Percentiles rank a stretch among this genome's conserved stretches.
These are phyloP conservation scores for Pistacia atlantica DNA, from an alignment of 345 rosid genomes.

Conservation along the genomic window DNA sequence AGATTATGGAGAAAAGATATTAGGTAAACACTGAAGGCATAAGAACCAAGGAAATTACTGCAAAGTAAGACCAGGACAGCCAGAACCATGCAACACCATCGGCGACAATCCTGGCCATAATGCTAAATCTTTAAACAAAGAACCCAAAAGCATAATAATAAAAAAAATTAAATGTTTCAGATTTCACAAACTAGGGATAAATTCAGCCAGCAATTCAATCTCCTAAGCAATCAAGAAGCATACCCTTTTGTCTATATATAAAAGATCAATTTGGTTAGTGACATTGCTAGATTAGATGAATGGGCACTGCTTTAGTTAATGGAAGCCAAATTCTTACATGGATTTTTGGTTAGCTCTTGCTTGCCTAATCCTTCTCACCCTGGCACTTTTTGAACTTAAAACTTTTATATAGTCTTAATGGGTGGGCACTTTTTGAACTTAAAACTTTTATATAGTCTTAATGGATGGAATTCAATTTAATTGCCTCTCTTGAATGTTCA, in stretches of 20 bases:
- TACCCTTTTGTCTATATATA: conserved; percentile 43
- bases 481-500: not conserved
- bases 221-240: conserved; percentile 5
- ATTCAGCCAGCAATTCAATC: not conserved
- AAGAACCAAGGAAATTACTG: conserved; percentile 41
- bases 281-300: too few species aligned
- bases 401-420: too few species aligned
- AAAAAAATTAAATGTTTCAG: not conserved
- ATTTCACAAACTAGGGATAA: not conserved
- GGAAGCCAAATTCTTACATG: too few species aligned
- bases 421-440: too few species aligned
- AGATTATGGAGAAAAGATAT: conserved; percentile 7
- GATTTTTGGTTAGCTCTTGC: too few species aligned
- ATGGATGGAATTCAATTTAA: not conserved
- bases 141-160: conserved; percentile 3
- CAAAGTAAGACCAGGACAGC: conserved; percentile 27
- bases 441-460: too few species aligned
- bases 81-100: conserved; percentile 23
- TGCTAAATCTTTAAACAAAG: conserved; percentile 38
- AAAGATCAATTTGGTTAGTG: too few species aligned
- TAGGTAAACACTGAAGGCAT: not conserved
- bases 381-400: too few species aligned
- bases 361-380: too few species aligned
- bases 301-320: too few species aligned
- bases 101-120: conserved; percentile 66